Percentiles rank a stretch among this genome's conserved stretches.
These are phyloP conservation scores for Magnusiomyces sp. DNA, from an alignment of 1,139 yeast genomes.

Conservation along the genomic window DNA sequence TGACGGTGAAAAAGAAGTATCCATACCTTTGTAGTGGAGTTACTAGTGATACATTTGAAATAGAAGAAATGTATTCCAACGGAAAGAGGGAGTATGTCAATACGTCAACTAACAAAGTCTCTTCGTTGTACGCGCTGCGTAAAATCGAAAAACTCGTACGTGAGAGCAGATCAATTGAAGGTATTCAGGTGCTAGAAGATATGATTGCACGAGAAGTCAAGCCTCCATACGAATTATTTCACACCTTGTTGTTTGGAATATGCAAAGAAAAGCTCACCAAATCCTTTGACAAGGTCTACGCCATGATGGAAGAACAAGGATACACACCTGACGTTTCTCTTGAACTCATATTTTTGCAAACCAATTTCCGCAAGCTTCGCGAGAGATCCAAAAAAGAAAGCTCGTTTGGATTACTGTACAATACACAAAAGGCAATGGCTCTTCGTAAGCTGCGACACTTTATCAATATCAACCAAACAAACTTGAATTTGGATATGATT, in stretches of 20 bases:
- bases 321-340: constrained; percentile 8
- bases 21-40: constrained; percentile 7
- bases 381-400: neutral
- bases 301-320: constrained; percentile 11
- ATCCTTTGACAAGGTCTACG: constrained; percentile 7
- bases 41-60: constrained; percentile 6
- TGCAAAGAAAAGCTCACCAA: constrained; percentile 7
- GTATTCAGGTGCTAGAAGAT: constrained; percentile 5
- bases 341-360: constrained; percentile 8
- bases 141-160: constrained; percentile 5
- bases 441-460: constrained; percentile 6
- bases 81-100: neutral
- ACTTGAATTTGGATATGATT: too few species aligned
- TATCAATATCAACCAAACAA: constrained; percentile 6
- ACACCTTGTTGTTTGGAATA: constrained; percentile 9
- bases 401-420: constrained; percentile 4
- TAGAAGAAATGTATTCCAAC: neutral
- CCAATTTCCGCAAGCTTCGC: constrained; percentile 7
- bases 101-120: constrained; percentile 1
- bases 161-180: constrained; percentile 1
- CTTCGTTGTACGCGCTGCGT: constrained; percentile 8
- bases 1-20: constrained; percentile 2
- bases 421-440: constrained; percentile 5
- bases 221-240: constrained; percentile 8
- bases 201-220: constrained; percentile 5